Base-by-base conservation (phyloP, 2,329 filamentous ascomycete species). In the Epichloe hybrida region DNA sequence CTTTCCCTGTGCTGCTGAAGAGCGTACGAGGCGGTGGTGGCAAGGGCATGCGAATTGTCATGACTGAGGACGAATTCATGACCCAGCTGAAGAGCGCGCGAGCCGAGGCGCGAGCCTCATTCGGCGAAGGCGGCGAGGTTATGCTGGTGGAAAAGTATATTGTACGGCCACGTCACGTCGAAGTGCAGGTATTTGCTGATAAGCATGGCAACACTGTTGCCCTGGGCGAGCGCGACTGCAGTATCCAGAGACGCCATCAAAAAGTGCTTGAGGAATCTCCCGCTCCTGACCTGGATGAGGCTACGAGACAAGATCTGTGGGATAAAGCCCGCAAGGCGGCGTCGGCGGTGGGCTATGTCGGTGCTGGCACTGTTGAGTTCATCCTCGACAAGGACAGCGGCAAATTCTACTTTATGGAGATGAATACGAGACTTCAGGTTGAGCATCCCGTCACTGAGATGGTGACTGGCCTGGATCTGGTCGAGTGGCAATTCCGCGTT, bases 401-500 rank as follows among this genome's bases (percentile, higher is more conserved):
- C 46, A 78, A 84, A 41, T 95, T 93, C 66, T 95, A 80, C 66
- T 87, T 87, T 59, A 84, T 86, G 77, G 84, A 87, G 68, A 86
- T 87, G 77, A 85, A 88, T 61, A 96, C 93, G 0, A 78, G 93
- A 48, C 72, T 98, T 20, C 93, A 98, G 67, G 93, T 98, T 47
- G 93, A 98, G 69, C 93, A 98, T 61, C 93, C 93, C 0, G 93
- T 97, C 20, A 97, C 74, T 43, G 78, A 80, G 64, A 81, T 81
- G 74, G 79, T 83, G 46, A 84, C 80, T 2, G 80, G 80, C 5
- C 76, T 80, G 5, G 80, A 84, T 58, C 83, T 98, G 37, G 93
- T 98, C 4, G 84, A 91, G 62, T 98, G 93, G 93, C 93, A 98
- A 69, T 88, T 98, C 62, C 81, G 89, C 72, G 85, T 78, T 37